These are phyloP conservation scores for Ophiocordyceps australis DNA, from an alignment of 2,329 filamentous ascomycete species.

Conservation along the genomic window DNA sequence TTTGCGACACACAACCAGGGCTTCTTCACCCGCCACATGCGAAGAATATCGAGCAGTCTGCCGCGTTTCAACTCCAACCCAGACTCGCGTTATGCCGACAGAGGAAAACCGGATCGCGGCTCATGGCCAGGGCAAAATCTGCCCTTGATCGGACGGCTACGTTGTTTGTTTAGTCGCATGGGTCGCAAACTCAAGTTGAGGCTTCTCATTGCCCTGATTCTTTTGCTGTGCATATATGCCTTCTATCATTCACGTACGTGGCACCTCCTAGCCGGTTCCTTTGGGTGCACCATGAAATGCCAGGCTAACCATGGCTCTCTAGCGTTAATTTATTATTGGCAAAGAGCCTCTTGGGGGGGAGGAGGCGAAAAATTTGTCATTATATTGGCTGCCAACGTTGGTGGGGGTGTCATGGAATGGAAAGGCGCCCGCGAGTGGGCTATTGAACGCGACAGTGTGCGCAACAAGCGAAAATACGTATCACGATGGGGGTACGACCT, in stretches of 20 bases:
- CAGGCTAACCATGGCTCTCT: conserved; percentile 1
- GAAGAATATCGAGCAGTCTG: conserved; percentile 60
- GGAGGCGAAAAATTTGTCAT: conserved; percentile 86
- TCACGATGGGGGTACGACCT: conserved; percentile 84
- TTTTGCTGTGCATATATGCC: conserved; percentile 43
- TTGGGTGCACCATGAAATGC: neutral
- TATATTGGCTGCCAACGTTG: conserved; percentile 82
- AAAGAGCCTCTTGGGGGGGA: conserved; percentile 54
- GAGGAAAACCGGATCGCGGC: conserved; percentile 54
- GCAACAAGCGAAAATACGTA: conserved; percentile 85
- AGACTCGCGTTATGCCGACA: conserved; percentile 44
- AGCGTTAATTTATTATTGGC: conserved; percentile 44
- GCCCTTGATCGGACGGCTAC: conserved; percentile 27
- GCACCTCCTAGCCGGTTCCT: neutral
- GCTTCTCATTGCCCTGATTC: conserved; percentile 35
- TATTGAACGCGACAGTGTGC: conserved; percentile 87
- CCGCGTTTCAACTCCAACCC: conserved; percentile 47
- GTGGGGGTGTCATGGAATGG: conserved; percentile 97
- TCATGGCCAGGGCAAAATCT: conserved; percentile 24
- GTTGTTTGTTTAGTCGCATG: conserved; percentile 27
- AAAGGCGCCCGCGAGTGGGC: conserved; percentile 96
- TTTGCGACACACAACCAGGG: conserved; percentile 70
- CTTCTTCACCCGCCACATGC: conserved; percentile 74
- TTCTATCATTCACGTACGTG: conserved; percentile 61
- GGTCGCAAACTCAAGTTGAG: conserved; percentile 49